phyloP scores from a whole-genome alignment of 495 filamentous ascomycete species.

The Annulohypoxylon maeteangense region DNA sequence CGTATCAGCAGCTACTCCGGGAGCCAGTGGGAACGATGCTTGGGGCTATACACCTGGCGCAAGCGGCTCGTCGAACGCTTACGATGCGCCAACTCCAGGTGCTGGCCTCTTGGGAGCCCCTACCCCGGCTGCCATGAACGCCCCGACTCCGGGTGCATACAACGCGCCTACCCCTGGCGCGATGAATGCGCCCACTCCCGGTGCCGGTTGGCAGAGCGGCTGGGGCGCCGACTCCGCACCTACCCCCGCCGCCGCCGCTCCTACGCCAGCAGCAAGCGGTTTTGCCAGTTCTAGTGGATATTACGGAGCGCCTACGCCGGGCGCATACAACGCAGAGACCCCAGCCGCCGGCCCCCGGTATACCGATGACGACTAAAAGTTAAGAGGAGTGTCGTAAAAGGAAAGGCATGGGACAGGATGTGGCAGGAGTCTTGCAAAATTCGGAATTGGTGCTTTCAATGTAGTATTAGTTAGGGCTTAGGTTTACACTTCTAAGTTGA shows the following conservation, averaged over 20 bases:
- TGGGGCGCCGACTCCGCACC: constrained; percentile 70
- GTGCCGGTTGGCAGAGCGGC: constrained; percentile 58
- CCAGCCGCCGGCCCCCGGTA: constrained; percentile 75
- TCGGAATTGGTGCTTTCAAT: background rate
- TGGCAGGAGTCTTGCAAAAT: constrained; percentile 20
- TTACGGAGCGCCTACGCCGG: constrained; percentile 82
- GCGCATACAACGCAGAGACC: constrained; percentile 77
- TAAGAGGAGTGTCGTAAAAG: constrained; percentile 12
- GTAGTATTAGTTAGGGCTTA: constrained; percentile 27
- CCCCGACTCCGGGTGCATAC: constrained; percentile 82
- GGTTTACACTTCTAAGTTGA: constrained; percentile 3
- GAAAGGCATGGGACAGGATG: constrained; percentile 18
- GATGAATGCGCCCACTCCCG: constrained; percentile 70
- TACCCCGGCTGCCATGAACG: constrained; percentile 75
- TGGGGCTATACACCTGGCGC: constrained; percentile 64
- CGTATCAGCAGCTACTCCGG: constrained; percentile 64
- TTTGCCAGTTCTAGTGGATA: constrained; percentile 58
- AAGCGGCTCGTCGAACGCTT: constrained; percentile 72
- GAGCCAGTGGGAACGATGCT: constrained; percentile 59
- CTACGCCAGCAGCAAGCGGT: constrained; percentile 64
- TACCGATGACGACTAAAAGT: constrained; percentile 58
- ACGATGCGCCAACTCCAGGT: constrained; percentile 83
- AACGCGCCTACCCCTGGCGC: constrained; percentile 84
- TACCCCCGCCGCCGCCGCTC: constrained; percentile 70
- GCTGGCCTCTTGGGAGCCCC: constrained; percentile 70